These are phyloP conservation scores for Magnusiomyces paraingens DNA, from an alignment of 1,139 yeast species.

Conservation along the genomic window DNA sequence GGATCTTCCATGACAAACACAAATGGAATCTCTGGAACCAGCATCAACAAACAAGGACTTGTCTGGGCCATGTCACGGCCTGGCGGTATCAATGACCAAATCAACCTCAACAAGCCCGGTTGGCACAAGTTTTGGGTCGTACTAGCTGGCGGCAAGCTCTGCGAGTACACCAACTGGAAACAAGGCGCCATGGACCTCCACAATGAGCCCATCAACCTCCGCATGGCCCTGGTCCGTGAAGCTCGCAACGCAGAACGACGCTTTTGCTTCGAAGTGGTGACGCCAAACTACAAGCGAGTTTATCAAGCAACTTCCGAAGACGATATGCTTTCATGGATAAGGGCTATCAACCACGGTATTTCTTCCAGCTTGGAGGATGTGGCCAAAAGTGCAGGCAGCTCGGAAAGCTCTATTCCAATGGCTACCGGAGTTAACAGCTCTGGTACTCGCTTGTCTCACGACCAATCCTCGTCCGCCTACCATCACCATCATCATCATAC, in stretches of 20 bases:
- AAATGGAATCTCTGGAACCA: not conserved
- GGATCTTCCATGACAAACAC: not conserved
- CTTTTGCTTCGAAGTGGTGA: conserved; percentile 69
- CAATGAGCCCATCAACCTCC: conserved; percentile 64
- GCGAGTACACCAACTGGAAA: conserved; percentile 79
- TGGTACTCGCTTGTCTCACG: not conserved
- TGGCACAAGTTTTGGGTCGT: conserved; percentile 95
- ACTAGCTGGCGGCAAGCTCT: conserved; percentile 55
- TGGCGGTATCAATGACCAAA: conserved; percentile 34
- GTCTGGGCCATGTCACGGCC: conserved; percentile 49
- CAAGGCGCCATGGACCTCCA: conserved; percentile 52
- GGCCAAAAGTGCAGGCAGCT: conserved; percentile 1
- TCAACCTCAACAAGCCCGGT: conserved; percentile 67
- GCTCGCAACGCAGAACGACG: conserved; percentile 42
- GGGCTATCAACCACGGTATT: conserved; percentile 41
- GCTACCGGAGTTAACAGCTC: not conserved
- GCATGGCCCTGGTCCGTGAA: conserved; percentile 59
- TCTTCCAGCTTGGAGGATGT: conserved; percentile 22
- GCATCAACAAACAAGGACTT: conserved; percentile 44
- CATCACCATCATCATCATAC: not conserved
- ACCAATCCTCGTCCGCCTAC: not conserved
- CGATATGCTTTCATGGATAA: conserved; percentile 67
- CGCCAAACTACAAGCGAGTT: conserved; percentile 64
- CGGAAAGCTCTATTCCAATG: not conserved
- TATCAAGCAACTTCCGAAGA: conserved; percentile 71